Percentiles rank a stretch among this genome's conserved stretches.
These are phyloP conservation scores for Polyplosphaeria fusca DNA, from an alignment of 495 filamentous ascomycete genomes.

Conservation along the genomic window DNA sequence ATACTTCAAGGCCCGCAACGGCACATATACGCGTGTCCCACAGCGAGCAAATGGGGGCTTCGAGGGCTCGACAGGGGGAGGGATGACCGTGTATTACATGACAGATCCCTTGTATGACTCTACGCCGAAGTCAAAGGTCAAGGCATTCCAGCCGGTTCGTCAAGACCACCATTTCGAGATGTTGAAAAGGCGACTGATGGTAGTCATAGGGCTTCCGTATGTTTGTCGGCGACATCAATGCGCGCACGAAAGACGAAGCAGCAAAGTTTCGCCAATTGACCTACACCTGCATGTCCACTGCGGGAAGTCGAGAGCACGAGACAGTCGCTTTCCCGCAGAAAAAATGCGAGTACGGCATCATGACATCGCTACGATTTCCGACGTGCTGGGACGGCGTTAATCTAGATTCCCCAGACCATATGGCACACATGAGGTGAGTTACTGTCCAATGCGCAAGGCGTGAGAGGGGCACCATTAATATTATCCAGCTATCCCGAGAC, in stretches of 20 bases:
- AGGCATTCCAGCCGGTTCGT: conserved; percentile 18
- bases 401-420: conserved; percentile 18
- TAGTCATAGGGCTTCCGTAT: conserved; percentile 30
- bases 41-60: conserved; percentile 3
- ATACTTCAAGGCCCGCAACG: conserved; percentile 20
- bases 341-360: conserved; percentile 46
- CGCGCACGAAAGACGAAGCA: conserved; percentile 1
- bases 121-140: conserved; percentile 6
- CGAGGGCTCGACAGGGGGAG: conserved; percentile 8
- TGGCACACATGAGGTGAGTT: conserved; percentile 12
- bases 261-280: conserved; percentile 1
- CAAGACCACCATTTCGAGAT: neutral
- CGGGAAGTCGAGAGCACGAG: conserved; percentile 24
- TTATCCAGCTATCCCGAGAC: neutral
- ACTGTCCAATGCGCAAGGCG: conserved; percentile 11
- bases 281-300: conserved; percentile 37
- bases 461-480: conserved; percentile 9
- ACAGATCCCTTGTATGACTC: conserved; percentile 6
- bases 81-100: conserved; percentile 24
- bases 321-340: conserved; percentile 1
- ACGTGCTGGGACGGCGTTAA: conserved; percentile 27
- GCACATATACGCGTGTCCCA: conserved; percentile 15
- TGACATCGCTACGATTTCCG: conserved; percentile 15
- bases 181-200: neutral
- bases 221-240: conserved; percentile 14